Evolutionary conservation across 2,329 filamentous ascomycete genomes (phyloP).

Genomic region (Emericellopsis atlantica): DNA sequence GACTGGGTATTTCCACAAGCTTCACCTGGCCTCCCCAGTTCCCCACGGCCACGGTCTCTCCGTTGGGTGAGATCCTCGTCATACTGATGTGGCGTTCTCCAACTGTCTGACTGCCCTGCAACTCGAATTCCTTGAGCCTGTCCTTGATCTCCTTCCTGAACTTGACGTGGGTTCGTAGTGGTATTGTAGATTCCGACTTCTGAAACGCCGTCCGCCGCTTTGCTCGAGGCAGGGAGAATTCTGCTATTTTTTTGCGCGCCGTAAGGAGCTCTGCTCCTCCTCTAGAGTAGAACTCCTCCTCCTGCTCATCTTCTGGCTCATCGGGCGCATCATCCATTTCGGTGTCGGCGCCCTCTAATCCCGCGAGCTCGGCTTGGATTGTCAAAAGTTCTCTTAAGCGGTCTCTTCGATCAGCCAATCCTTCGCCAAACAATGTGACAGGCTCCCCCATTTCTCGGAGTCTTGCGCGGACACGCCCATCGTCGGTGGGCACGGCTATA

Average conservation of each 20-base stretch:
- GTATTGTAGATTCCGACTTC: conserved; percentile 69
- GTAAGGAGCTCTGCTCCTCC: conserved; percentile 63
- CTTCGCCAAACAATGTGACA: conserved; percentile 88
- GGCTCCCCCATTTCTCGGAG: conserved; percentile 85
- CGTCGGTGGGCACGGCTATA: conserved; percentile 88
- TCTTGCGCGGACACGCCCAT: conserved; percentile 68
- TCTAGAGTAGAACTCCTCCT: conserved; percentile 92
- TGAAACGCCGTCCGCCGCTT: conserved; percentile 67
- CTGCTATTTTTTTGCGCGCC: conserved; percentile 67
- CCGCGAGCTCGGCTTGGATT: conserved; percentile 53
- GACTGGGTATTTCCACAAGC: conserved; percentile 68
- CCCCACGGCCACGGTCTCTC: conserved; percentile 72
- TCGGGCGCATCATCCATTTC: conserved; percentile 45
- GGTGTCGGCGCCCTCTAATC: conserved; percentile 40
- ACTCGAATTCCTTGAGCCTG: conserved; percentile 66
- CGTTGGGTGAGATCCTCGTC: conserved; percentile 78
- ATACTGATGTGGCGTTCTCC: conserved; percentile 87
- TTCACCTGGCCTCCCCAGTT: conserved; percentile 90
- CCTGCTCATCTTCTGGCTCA: conserved; percentile 55
- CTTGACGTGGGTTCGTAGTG: conserved; percentile 80
- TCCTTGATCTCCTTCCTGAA: conserved; percentile 86
- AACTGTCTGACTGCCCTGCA: conserved; percentile 87
- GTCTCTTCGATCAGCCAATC: conserved; percentile 72
- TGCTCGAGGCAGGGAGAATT: conserved; percentile 73
- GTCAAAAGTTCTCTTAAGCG: conserved; percentile 72